Base-by-base conservation (phyloP, 768 basidiomycete genomes). In the Phanerochaete sordida region DNA sequence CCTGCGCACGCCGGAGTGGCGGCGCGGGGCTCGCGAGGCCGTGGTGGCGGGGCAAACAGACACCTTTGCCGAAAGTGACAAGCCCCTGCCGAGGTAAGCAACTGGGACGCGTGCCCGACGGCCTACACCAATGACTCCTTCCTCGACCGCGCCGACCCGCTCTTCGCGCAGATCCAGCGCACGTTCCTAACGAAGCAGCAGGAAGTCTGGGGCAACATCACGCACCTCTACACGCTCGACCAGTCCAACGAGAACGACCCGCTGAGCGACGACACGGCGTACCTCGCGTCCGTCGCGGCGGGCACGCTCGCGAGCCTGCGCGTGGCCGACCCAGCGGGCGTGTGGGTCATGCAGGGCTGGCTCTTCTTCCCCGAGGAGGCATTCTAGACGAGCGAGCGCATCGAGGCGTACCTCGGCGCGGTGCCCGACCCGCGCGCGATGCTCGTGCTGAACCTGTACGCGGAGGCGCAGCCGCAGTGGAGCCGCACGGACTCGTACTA, bases 321-420 rank as follows among this genome's bases (percentile, higher is more conserved):
- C 3, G 73, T 71, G 2, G 74, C 74, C 8, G 77, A 78, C 46
- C 72, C 77, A 2, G 68, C 76, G 33, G 76, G 76, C 5, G 51
- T 73, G 13, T 77, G 76, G 77, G 67, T 78, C 59, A 73, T 77
- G 72, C 77, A 78, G 43, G 77, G 75, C n/a, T 78, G 77, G 77
- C 63, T 78, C 55, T 77, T 78, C 66, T 76, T 72, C 61, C 66
- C 66, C 48, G 66, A 64, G 45, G 66, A 67, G 26, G 37, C 68
- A 0, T 78, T 77, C 65, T 78, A 77, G 77, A 77, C 74, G 21
- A 49, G 70, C 37, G 77, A 76, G 1, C 75, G 72, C 54, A 69
- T 78, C 49, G 66, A 71, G 44, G 75, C 77, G 4, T 78, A 74
- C 64, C 72, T 78, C 11, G 71, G 72, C 19, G 77, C 75, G 26